These are phyloP conservation scores for Gossypium rotundifolium DNA, from an alignment of 345 rosid species.

Conservation along the genomic window DNA sequence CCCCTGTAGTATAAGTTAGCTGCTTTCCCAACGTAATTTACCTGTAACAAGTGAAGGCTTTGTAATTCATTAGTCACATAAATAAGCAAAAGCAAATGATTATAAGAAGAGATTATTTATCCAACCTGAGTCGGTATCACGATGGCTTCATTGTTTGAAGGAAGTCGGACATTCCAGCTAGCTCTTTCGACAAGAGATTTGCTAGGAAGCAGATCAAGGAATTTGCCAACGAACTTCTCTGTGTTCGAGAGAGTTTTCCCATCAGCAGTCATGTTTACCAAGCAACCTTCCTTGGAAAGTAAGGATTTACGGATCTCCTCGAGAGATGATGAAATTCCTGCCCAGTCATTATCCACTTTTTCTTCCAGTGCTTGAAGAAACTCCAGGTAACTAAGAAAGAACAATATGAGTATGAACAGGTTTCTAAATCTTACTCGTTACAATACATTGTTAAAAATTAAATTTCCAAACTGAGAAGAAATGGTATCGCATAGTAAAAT, in stretches of 20 bases:
- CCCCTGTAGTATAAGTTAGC: conserved; percentile 73
- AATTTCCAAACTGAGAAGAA: background rate
- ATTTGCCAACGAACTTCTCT: conserved; percentile 63
- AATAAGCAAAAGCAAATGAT: background rate
- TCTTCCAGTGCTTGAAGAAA: conserved; percentile 72
- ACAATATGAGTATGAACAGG: background rate
- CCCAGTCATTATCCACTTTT: conserved; percentile 88
- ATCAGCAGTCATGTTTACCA: conserved; percentile 86
- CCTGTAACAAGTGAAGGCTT: conserved; percentile 38
- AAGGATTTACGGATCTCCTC: conserved; percentile 80
- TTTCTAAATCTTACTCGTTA: background rate
- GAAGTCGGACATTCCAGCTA: conserved; percentile 58
- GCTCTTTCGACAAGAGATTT: conserved; percentile 34
- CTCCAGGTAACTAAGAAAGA: conserved; percentile 60
- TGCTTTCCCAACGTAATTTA: conserved; percentile 95
- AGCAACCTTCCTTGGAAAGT: conserved; percentile 69
- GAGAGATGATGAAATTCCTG: conserved; percentile 74
- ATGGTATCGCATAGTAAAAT: background rate
- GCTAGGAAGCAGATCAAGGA: conserved; percentile 82
- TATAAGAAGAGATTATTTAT: background rate
- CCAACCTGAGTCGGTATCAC: conserved; percentile 91
- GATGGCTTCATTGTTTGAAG: conserved; percentile 76
- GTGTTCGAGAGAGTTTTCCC: conserved; percentile 53
- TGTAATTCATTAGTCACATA: background rate
- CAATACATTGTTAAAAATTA: background rate